Percentiles rank a stretch among this genome's conserved stretches.
Evolutionary conservation across 805 yeast species (phyloP).

Genomic region (Candida sithepensis): DNA sequence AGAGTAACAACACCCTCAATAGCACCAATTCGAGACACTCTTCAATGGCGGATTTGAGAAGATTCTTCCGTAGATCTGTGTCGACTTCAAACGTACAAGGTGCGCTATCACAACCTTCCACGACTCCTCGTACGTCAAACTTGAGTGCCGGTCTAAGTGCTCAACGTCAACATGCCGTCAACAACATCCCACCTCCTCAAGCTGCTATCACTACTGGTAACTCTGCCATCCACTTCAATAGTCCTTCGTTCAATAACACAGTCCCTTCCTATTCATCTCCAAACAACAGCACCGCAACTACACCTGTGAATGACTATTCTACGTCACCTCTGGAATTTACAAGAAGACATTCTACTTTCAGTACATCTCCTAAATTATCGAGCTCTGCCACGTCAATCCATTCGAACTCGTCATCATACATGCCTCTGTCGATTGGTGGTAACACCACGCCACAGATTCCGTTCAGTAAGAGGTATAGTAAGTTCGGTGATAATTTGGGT

Average conservation of each 20-base stretch:
- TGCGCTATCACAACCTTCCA: constrained; percentile 12
- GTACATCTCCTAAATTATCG: constrained; percentile 11
- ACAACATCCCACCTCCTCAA: constrained; percentile 10
- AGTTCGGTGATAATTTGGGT: constrained; percentile 82
- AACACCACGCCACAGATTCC: constrained; percentile 48
- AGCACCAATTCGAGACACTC: constrained; percentile 54
- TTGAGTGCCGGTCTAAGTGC: constrained; percentile 34
- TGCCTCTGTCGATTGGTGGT: constrained; percentile 33
- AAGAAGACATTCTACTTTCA: constrained; percentile 9
- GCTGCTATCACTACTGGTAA: constrained; percentile 6
- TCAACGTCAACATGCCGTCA: constrained; percentile 24
- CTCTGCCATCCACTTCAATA: constrained; percentile 13
- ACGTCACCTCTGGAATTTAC: constrained; percentile 20
- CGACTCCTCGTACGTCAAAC: constrained; percentile 31
- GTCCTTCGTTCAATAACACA: constrained; percentile 9
- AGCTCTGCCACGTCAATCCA: background rate
- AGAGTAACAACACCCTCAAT: constrained; percentile 13
- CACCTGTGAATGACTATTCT: constrained; percentile 15
- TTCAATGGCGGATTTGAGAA: constrained; percentile 73
- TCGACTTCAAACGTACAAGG: constrained; percentile 8
- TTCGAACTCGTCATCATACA: constrained; percentile 8
- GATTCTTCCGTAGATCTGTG: constrained; percentile 59
- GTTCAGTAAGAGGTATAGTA: constrained; percentile 71
- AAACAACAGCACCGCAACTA: constrained; percentile 5
- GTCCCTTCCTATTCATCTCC: constrained; percentile 4